Conservation (phyloP, 2,329 filamentous ascomycete genomes). For the Thelonectria discophora region DNA sequence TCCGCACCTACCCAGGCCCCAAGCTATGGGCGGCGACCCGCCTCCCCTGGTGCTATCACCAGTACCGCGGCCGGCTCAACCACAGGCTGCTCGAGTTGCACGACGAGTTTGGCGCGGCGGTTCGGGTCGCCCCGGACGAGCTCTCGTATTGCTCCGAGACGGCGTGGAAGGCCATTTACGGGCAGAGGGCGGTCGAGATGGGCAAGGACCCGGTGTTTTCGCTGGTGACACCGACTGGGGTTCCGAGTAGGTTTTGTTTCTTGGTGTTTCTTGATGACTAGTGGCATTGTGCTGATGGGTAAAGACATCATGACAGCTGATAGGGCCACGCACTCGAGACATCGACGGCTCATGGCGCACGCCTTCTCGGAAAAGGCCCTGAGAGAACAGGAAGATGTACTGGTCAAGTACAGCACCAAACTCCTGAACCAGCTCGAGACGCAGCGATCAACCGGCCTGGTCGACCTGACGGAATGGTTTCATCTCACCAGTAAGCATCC, state of each 20-base stretch:
- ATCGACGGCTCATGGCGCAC: conserved; percentile 30
- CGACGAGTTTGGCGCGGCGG: conserved; percentile 24
- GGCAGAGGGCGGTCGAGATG: conserved; percentile 30
- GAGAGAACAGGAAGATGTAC: conserved; percentile 30
- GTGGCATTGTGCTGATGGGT: background rate
- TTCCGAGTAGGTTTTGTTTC: conserved; percentile 25
- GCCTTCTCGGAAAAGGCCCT: conserved; percentile 36
- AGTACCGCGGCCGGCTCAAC: conserved; percentile 28
- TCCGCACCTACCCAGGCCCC: conserved; percentile 25
- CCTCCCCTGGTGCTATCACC: conserved; percentile 34
- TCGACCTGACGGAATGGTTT: conserved; percentile 32
- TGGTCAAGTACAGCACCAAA: conserved; percentile 29
- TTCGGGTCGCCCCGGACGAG: conserved; percentile 32
- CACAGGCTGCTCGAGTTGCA: conserved; percentile 29
- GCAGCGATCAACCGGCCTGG: conserved; percentile 6
- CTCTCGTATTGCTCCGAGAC: conserved; percentile 30
- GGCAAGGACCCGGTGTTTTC: conserved; percentile 34
- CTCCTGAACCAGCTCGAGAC: conserved; percentile 25
- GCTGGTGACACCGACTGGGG: conserved; percentile 29
- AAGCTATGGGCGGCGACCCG: conserved; percentile 30
- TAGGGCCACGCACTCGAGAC: conserved; percentile 27
- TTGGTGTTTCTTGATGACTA: background rate
- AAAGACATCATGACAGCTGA: conserved; percentile 35
- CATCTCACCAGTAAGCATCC: conserved; percentile 29
- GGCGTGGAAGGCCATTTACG: conserved; percentile 34